Evolutionary conservation across 345 rosid genomes (phyloP).

Genomic region (Noccaea caerulescens): DNA sequence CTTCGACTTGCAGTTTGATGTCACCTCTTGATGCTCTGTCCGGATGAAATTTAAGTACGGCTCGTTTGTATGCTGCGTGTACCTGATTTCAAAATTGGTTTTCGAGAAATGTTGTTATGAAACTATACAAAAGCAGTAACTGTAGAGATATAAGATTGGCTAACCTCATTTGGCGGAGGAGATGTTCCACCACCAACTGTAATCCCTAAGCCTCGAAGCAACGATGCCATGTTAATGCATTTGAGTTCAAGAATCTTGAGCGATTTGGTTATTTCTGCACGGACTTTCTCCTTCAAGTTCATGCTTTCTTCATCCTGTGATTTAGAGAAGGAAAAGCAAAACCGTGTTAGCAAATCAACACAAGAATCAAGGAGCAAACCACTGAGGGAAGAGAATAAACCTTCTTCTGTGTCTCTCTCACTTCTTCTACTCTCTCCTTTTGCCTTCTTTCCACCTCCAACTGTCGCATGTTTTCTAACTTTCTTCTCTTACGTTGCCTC

Average conservation of each 20-base stretch:
- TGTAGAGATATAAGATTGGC: slow-evolving; percentile 28
- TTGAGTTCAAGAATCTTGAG: slow-evolving; percentile 62
- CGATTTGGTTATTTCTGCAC: slow-evolving; percentile 63
- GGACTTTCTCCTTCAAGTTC: slow-evolving; percentile 70
- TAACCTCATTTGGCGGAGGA: slow-evolving; percentile 67
- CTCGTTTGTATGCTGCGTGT: slow-evolving; percentile 72
- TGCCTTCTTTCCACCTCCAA: slow-evolving; percentile 84
- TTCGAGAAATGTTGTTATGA: neutral
- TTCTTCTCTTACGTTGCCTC: slow-evolving; percentile 70
- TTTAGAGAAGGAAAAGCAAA: slow-evolving; percentile 15
- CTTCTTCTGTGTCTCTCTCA: slow-evolving; percentile 87
- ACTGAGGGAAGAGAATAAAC: slow-evolving; percentile 37
- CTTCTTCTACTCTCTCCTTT: slow-evolving; percentile 85
- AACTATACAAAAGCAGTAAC: slow-evolving; percentile 5
- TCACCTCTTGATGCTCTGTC: slow-evolving; percentile 77
- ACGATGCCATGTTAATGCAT: slow-evolving; percentile 68
- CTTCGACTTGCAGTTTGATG: slow-evolving; percentile 76
- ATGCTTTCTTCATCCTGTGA: slow-evolving; percentile 76
- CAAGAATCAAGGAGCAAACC: slow-evolving; percentile 6
- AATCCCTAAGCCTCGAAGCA: slow-evolving; percentile 81
- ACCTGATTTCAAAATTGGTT: slow-evolving; percentile 53
- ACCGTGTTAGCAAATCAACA: slow-evolving; percentile 23
- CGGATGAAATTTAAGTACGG: slow-evolving; percentile 78
- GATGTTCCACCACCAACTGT: slow-evolving; percentile 54
- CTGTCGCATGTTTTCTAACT: slow-evolving; percentile 60